Evolutionary conservation across 2,329 filamentous ascomycete species (phyloP).

Genomic region (Claviceps citrina): DNA sequence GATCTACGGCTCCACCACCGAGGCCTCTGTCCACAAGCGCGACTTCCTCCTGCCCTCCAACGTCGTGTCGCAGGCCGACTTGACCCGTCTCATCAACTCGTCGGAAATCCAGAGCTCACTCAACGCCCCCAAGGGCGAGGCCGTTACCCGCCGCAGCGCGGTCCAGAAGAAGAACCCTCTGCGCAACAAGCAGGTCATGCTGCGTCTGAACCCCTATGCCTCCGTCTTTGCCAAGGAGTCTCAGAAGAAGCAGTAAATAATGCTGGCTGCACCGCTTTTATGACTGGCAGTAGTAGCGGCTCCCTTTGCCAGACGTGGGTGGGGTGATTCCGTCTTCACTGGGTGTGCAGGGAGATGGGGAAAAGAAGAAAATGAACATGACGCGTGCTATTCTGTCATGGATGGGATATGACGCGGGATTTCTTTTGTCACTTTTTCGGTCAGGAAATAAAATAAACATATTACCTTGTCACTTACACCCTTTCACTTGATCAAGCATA

Average conservation of each 20-base stretch:
- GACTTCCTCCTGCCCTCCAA: conserved; percentile 95
- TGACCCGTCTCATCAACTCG: conserved; percentile 97
- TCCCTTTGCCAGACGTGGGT: not conserved
- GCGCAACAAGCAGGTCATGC: conserved; percentile 94
- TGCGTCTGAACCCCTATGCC: conserved; percentile 97
- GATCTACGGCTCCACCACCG: conserved; percentile 89
- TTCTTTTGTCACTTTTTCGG: too few species aligned
- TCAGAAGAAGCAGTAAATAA: conserved; percentile 22
- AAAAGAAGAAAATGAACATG: not conserved
- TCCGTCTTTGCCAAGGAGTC: conserved; percentile 64
- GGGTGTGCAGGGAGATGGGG: conserved; percentile 23
- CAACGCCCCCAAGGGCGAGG: conserved; percentile 76
- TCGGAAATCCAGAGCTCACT: conserved; percentile 96
- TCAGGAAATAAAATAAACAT: too few species aligned
- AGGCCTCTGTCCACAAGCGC: conserved; percentile 87
- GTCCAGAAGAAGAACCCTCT: conserved; percentile 99
- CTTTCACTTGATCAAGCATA: not conserved
- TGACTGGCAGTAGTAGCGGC: not conserved
- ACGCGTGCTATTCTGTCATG: too few species aligned
- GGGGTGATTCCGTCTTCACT: conserved; percentile 14
- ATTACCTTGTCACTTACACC: too few species aligned
- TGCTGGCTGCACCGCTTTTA: too few species aligned
- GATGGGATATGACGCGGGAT: not conserved
- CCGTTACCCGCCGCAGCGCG: conserved; percentile 72
- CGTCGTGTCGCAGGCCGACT: conserved; percentile 84